These are phyloP conservation scores for Scutellaria barbata DNA, from an alignment of 257 asterid species.

Conservation along the genomic window DNA sequence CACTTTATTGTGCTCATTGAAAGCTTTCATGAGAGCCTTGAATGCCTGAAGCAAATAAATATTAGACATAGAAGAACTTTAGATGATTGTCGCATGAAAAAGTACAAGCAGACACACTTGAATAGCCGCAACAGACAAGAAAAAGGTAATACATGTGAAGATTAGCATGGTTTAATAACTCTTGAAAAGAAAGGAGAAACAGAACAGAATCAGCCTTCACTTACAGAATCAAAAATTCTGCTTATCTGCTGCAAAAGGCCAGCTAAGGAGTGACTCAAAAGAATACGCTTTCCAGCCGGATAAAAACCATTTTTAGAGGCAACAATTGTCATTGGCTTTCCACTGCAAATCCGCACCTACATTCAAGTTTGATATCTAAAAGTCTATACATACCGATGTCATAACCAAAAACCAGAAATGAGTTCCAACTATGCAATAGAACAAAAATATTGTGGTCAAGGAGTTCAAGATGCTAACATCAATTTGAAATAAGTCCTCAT, in stretches of 20 bases:
- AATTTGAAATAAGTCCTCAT: slow-evolving; percentile 83
- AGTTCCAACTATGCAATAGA: slow-evolving; percentile 21
- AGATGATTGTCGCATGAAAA: slow-evolving; percentile 16
- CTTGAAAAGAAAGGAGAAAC: not conserved
- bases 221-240: slow-evolving; percentile 71
- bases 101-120: slow-evolving; percentile 6
- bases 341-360: slow-evolving; percentile 77
- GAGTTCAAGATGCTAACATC: slow-evolving; percentile 62
- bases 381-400: slow-evolving; percentile 5
- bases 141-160: not conserved
- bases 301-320: slow-evolving; percentile 76
- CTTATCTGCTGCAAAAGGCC: slow-evolving; percentile 78
- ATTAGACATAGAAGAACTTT: slow-evolving; percentile 6
- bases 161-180: not conserved
- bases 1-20: slow-evolving; percentile 82
- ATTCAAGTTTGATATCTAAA: slow-evolving; percentile 26
- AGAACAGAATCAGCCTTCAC: slow-evolving; percentile 32
- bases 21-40: slow-evolving; percentile 77
- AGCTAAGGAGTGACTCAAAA: slow-evolving; percentile 68
- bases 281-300: slow-evolving; percentile 70
- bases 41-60: slow-evolving; percentile 57
- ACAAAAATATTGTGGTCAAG: not conserved
- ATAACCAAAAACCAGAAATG: not conserved
- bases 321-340: slow-evolving; percentile 81
- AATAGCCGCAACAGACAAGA: slow-evolving; percentile 13